Evolutionary conservation across 345 rosid genomes (phyloP).

Genomic region (Eucalyptus pumila): DNA sequence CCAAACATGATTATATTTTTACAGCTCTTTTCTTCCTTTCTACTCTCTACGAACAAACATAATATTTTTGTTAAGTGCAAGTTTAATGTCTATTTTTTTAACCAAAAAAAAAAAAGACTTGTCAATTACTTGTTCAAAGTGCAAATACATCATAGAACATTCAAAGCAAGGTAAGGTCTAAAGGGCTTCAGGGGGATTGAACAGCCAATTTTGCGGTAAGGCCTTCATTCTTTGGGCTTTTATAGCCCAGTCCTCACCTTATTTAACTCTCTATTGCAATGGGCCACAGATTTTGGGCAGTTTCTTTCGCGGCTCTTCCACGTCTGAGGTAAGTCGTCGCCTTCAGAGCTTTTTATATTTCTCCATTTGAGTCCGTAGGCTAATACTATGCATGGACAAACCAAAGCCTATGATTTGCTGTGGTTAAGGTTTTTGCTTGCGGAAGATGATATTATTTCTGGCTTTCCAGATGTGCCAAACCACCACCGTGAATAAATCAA

Average conservation of each 20-base stretch:
- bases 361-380: neutral
- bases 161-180: neutral
- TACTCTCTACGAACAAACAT: neutral
- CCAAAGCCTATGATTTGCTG: neutral
- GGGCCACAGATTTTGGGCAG: neutral
- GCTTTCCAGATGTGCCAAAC: too few species aligned
- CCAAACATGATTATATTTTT: neutral
- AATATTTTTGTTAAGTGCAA: neutral
- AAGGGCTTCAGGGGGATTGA: neutral
- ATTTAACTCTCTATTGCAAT: neutral
- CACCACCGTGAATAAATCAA: too few species aligned
- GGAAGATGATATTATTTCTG: neutral
- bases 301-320: neutral
- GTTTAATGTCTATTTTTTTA: neutral
- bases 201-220: neutral
- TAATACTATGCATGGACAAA: neutral
- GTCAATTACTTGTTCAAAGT: neutral
- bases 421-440: neutral
- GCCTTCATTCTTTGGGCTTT: neutral
- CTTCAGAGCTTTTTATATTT: neutral
- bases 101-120: neutral
- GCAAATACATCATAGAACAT: neutral
- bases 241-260: neutral
- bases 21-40: neutral
- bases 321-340: neutral